Percentiles rank a stretch among this genome's conserved stretches.
These are phyloP conservation scores for Yamadazyma mexicana DNA, from an alignment of 1,139 yeast species.

Conservation along the genomic window DNA sequence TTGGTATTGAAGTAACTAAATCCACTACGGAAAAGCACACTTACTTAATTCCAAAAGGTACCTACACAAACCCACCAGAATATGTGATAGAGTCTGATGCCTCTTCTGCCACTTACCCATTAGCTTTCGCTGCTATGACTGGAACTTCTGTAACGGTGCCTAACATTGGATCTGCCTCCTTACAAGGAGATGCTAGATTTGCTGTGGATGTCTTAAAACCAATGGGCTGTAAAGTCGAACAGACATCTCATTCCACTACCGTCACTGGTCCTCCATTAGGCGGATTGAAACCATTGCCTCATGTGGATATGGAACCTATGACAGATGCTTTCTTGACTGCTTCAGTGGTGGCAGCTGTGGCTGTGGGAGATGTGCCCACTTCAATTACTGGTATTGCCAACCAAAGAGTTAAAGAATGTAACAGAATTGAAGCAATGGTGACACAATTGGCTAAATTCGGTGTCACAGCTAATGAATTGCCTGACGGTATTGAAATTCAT, in stretches of 20 bases:
- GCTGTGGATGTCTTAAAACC: slow-evolving; percentile 91
- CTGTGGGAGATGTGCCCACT: slow-evolving; percentile 59
- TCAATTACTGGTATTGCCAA: slow-evolving; percentile 94
- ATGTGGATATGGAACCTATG: slow-evolving; percentile 98
- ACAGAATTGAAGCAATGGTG: slow-evolving; percentile 94
- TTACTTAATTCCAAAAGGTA: slow-evolving; percentile 85
- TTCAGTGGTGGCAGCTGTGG: slow-evolving; percentile 92
- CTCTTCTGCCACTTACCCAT: slow-evolving; percentile 97
- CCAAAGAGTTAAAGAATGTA: slow-evolving; percentile 96
- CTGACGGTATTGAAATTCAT: slow-evolving; percentile 87
- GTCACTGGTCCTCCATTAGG: slow-evolving; percentile 87
- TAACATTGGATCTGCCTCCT: slow-evolving; percentile 85
- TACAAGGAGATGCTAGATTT: slow-evolving; percentile 97
- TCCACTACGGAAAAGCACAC: slow-evolving; percentile 76
- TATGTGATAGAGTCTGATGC: slow-evolving; percentile 96
- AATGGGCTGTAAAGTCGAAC: slow-evolving; percentile 91
- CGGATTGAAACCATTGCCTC: slow-evolving; percentile 62
- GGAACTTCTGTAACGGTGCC: slow-evolving; percentile 93
- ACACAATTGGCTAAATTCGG: slow-evolving; percentile 87
- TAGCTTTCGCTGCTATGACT: slow-evolving; percentile 97
- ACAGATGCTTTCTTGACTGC: slow-evolving; percentile 98
- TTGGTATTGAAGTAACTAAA: slow-evolving; percentile 78
- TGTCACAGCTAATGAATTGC: slow-evolving; percentile 76
- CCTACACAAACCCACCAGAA: slow-evolving; percentile 75
- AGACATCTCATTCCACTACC: slow-evolving; percentile 82